phyloP scores from a whole-genome alignment of 2,329 filamentous ascomycete genomes.

The Alternaria brassicicola region DNA sequence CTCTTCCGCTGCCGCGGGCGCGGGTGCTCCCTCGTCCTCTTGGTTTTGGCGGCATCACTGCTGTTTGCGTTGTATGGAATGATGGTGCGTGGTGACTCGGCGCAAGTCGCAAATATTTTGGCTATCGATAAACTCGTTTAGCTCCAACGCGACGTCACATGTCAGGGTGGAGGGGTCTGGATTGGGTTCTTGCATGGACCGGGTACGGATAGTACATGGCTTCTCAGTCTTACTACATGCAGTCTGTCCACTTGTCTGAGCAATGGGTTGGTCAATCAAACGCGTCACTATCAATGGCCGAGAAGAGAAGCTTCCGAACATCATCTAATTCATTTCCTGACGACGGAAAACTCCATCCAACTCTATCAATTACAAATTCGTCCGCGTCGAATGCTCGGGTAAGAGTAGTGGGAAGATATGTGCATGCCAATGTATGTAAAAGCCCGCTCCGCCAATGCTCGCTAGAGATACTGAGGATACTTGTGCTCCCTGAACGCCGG shows the following conservation, averaged over 20 bases:
- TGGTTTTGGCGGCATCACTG: conserved; percentile 43
- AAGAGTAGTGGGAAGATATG: conserved; percentile 29
- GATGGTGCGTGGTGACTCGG: conserved; percentile 17
- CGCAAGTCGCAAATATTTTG: conserved; percentile 22
- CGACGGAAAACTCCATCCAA: conserved; percentile 15
- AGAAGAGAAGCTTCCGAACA: conserved; percentile 1
- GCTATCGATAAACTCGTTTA: conserved; percentile 35
- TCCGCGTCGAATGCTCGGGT: conserved; percentile 13
- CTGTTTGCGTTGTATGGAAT: neutral
- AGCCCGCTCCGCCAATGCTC: conserved; percentile 49
- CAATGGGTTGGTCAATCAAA: neutral
- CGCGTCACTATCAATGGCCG: neutral
- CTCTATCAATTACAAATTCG: conserved; percentile 36
- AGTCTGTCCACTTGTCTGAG: neutral
- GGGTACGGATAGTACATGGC: neutral
- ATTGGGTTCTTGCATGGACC: neutral
- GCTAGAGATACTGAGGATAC: conserved; percentile 46
- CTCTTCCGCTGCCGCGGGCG: conserved; percentile 29
- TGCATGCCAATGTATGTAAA: conserved; percentile 43
- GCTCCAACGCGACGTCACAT: conserved; percentile 17
- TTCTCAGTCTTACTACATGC: neutral
- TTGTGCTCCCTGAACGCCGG: conserved; percentile 40
- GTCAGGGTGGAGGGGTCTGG: conserved; percentile 3
- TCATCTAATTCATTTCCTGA: conserved; percentile 16
- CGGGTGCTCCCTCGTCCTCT: conserved; percentile 33